Base-by-base conservation (phyloP, 495 filamentous ascomycete species). In the Aspergillus carlsbadensis region DNA sequence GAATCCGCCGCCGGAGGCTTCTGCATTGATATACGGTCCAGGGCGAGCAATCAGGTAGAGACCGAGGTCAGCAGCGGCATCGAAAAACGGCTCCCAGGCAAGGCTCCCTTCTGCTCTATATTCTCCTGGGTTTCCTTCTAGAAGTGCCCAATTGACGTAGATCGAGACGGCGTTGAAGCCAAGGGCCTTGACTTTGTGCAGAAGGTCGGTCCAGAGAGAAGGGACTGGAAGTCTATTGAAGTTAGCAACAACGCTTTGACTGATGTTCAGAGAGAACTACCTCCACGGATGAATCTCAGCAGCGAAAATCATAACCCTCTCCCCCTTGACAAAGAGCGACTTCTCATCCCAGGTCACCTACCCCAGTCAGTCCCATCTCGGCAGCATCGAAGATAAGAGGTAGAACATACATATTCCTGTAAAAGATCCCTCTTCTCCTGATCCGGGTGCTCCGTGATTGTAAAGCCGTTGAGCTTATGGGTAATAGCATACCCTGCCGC, bases 151-250 rank as follows among this genome's bases (percentile, higher is more conserved):
- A 59, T 91, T 78, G 14, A 83, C 70, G 62, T 91, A 90, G 69
- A 92, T 88, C 0, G 84, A 88, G 14, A 90, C 84, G n/a, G 78
- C 74, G 57, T 87, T 91, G 70, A 89, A 90, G 1, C 89, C 89
- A 0, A 90, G 65, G 22, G 87, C 86, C 67, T 85, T 90, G 69
- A 90, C 80, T 69, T 94, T 94, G 61, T 91, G 84, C 62, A 94
- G 84, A 29, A 92, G 66, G 64, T 92, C 90, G 39, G 87, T 77
- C 78, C 81, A 91, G 5, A 92, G 74, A 17, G 80, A 78, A 0
- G 85, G 79, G 4, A 92, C 89, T 0, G 89, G 89, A 5, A 92
- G 78, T 57, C 89, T 84, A 14, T 36, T 39, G 3, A 1, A 10
- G 51, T 66, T 20, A 64, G 54, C 14, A n/a, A 6, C 36, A 41